Conservation (phyloP, 2,329 filamentous ascomycete genomes). For the Fusarium sp. region DNA sequence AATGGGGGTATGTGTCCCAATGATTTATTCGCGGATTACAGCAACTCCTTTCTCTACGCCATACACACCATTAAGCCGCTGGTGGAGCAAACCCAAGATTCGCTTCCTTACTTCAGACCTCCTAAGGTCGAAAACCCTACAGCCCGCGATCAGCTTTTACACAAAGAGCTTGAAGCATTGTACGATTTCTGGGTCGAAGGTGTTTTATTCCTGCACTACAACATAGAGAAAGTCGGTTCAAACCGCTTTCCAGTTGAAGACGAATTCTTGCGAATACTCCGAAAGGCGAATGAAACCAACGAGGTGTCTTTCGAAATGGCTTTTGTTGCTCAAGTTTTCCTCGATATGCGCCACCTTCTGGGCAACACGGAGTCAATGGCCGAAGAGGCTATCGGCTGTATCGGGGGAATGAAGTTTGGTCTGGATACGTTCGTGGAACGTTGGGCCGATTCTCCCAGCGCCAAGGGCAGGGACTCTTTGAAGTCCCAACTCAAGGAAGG, state of each 20-base stretch:
- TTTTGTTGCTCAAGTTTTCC: neutral
- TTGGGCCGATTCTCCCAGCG: neutral
- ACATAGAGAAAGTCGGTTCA: neutral
- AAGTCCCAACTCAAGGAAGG: neutral
- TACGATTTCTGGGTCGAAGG: neutral
- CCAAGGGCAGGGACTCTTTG: neutral
- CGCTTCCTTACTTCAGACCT: neutral
- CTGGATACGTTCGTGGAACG: neutral
- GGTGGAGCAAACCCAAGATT: neutral
- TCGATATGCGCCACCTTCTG: neutral
- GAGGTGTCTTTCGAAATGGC: neutral
- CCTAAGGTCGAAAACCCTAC: accelerated
- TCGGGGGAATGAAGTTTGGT: neutral
- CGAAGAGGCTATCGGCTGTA: neutral
- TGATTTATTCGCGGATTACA: neutral
- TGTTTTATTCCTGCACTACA: neutral
- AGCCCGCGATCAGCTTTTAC: accelerated
- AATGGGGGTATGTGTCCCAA: neutral
- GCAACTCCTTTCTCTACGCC: neutral
- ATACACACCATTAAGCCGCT: neutral
- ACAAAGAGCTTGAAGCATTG: neutral
- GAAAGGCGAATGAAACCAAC: neutral
- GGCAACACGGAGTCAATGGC: neutral
- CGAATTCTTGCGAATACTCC: neutral
- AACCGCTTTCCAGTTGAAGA: neutral